Conservation (phyloP, 1,284 basidiomycete species). For the Puccinia polysora region DNA sequence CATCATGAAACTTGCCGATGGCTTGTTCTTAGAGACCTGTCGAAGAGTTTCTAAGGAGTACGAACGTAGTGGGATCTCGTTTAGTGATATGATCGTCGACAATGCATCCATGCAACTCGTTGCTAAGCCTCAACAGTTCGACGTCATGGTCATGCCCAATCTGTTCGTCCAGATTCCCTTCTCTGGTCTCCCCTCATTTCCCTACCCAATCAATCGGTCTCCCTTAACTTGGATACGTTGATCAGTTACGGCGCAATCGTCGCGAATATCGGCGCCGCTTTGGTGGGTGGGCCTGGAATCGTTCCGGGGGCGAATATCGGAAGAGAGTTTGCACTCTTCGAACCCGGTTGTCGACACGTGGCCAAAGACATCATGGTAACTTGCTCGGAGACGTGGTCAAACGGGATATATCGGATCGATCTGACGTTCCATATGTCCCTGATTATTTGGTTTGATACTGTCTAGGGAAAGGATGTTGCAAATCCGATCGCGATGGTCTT, state of each 20-base stretch:
- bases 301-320: conserved; percentile 54
- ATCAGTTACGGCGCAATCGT: conserved; percentile 54
- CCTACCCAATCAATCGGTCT: not conserved
- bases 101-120: conserved; percentile 99
- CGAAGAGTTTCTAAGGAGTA: conserved; percentile 88
- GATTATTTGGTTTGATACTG: too few species aligned
- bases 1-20: conserved; percentile 99
- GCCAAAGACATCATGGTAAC: conserved; percentile 59
- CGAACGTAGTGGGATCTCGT: conserved; percentile 83
- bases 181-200: not conserved
- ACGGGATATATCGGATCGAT: too few species aligned
- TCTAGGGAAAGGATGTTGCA: conserved; percentile 56
- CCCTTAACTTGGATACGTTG: not conserved
- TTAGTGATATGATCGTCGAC: conserved; percentile 98
- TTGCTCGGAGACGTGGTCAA: too few species aligned
- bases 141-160: conserved; percentile 99
- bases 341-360: conserved; percentile 54
- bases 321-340: conserved; percentile 53
- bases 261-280: conserved; percentile 53
- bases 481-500: conserved; percentile 99
- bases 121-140: conserved; percentile 88
- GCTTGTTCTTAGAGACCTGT: conserved; percentile 99
- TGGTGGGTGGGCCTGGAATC: conserved; percentile 53
- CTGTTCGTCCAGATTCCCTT: conserved; percentile 46
- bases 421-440: too few species aligned